These are phyloP conservation scores for Ascochyta rabiei DNA, from an alignment of 2,329 filamentous ascomycete genomes.

Conservation along the genomic window DNA sequence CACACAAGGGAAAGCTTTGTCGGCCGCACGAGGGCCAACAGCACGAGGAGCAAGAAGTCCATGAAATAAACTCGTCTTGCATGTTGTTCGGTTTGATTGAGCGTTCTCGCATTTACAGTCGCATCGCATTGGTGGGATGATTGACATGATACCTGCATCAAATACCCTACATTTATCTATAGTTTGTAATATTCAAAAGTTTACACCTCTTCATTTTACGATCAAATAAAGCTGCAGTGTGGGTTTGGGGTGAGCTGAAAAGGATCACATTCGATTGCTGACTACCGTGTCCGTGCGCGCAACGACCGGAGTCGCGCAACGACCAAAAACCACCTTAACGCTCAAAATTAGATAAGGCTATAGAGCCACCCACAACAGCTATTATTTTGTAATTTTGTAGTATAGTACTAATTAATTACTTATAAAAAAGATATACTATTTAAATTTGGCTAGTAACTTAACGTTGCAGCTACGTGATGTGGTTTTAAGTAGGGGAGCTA, in stretches of 20 bases:
- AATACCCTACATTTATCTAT: conserved; percentile 29
- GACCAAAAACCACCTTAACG: too few relatives aligned
- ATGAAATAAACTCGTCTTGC: conserved; percentile 5
- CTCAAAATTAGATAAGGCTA: too few relatives aligned
- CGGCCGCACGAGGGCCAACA: conserved; percentile 28
- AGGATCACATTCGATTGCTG: background rate
- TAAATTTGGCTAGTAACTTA: too few relatives aligned
- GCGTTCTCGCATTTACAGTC: conserved; percentile 16
- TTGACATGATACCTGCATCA: conserved; percentile 20
- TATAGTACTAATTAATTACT: too few relatives aligned
- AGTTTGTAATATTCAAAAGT: conserved; percentile 15
- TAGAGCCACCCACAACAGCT: too few relatives aligned
- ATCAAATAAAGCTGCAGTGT: background rate
- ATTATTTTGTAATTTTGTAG: too few relatives aligned
- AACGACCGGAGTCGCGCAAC: too few relatives aligned
- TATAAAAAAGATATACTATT: too few relatives aligned
- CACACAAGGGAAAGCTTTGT: conserved; percentile 56
- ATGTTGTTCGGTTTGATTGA: conserved; percentile 13
- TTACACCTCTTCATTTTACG: background rate
- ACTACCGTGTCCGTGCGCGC: too few relatives aligned
- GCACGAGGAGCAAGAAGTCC: conserved; percentile 19
- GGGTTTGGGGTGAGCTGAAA: background rate
- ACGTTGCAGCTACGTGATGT: too few relatives aligned
- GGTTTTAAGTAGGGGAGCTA: too few relatives aligned
- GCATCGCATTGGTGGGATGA: conserved; percentile 16